phyloP scores from a whole-genome alignment of 2,329 filamentous ascomycete genomes.

The Ustulina deusta region DNA sequence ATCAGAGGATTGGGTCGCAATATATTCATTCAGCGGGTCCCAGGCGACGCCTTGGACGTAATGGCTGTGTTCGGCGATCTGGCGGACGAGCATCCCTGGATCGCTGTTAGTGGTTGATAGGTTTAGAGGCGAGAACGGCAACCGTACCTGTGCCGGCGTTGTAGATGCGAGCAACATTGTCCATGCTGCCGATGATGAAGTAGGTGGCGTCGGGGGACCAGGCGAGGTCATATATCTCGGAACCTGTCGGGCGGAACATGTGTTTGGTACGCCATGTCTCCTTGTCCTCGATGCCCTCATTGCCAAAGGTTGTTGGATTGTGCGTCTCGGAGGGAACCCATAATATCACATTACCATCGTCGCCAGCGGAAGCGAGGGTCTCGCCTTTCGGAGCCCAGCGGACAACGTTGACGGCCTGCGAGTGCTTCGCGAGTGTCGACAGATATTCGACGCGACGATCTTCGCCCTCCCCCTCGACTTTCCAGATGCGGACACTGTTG shows the following conservation, averaged over 20 bases:
- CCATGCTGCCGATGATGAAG: slow-evolving; percentile 99
- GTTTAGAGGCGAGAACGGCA: not conserved
- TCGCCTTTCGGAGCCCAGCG: slow-evolving; percentile 96
- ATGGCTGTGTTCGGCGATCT: slow-evolving; percentile 63
- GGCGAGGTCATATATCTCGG: slow-evolving; percentile 97
- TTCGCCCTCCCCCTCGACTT: slow-evolving; percentile 84
- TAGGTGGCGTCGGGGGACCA: slow-evolving; percentile 98
- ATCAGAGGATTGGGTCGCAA: slow-evolving; percentile 97
- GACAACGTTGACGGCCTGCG: slow-evolving; percentile 97
- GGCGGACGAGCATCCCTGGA: slow-evolving; percentile 47
- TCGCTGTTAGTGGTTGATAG: slow-evolving; percentile 23
- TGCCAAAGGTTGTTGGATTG: slow-evolving; percentile 76
- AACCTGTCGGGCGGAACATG: slow-evolving; percentile 95
- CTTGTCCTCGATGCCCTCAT: slow-evolving; percentile 90
- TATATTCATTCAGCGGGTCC: slow-evolving; percentile 98
- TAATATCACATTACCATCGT: slow-evolving; percentile 95
- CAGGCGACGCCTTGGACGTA: slow-evolving; percentile 98
- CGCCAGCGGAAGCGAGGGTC: slow-evolving; percentile 91
- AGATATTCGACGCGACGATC: slow-evolving; percentile 92
- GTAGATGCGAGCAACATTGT: slow-evolving; percentile 97
- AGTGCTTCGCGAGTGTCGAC: slow-evolving; percentile 91
- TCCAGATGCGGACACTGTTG: slow-evolving; percentile 96
- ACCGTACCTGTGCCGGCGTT: slow-evolving; percentile 79
- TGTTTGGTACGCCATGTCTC: slow-evolving; percentile 97
- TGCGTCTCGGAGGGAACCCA: slow-evolving; percentile 91